A percentile compares a stretch with the other conserved stretches of the same genome.
Evolutionary conservation across 306 rosid genomes (phyloP).

Genomic region (Casuarina cunninghamiana): DNA sequence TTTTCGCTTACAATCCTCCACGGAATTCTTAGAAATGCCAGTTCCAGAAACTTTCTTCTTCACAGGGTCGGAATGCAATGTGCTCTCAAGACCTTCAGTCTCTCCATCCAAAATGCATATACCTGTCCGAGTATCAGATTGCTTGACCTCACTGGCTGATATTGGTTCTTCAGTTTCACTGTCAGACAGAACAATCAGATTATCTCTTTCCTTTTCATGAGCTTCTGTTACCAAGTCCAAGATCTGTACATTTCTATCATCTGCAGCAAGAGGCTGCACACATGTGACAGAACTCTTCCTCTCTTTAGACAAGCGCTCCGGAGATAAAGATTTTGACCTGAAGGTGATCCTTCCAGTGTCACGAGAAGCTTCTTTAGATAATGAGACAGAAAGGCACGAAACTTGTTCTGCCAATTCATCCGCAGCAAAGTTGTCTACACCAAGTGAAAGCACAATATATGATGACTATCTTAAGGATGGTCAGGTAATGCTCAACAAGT

Average conservation of each 20-base stretch:
- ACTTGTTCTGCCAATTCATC: slow-evolving; percentile 73
- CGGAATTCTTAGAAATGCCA: slow-evolving; percentile 38
- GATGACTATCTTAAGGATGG: slow-evolving; percentile 25
- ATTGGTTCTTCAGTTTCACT: slow-evolving; percentile 58
- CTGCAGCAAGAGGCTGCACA: slow-evolving; percentile 37
- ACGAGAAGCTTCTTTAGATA: slow-evolving; percentile 54
- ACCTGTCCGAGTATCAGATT: slow-evolving; percentile 40
- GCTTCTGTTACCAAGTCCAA: slow-evolving; percentile 33
- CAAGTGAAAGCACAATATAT: slow-evolving; percentile 33
- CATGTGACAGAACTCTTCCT: slow-evolving; percentile 39
- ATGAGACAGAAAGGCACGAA: slow-evolving; percentile 59
- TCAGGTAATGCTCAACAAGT: slow-evolving; percentile 1
- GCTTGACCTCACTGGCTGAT: slow-evolving; percentile 30
- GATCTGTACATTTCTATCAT: slow-evolving; percentile 39
- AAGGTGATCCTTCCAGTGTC: slow-evolving; percentile 36
- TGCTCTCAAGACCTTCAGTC: slow-evolving; percentile 26
- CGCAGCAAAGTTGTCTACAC: slow-evolving; percentile 55
- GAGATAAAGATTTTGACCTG: slow-evolving; percentile 34
- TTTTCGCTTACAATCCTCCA: slow-evolving; percentile 37
- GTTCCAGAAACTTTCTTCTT: slow-evolving; percentile 36
- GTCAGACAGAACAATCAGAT: slow-evolving; percentile 73
- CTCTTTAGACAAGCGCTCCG: slow-evolving; percentile 39
- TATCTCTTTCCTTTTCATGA: slow-evolving; percentile 31
- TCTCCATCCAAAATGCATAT: slow-evolving; percentile 38
- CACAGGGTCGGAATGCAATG: slow-evolving; percentile 34